Base-by-base conservation (phyloP, 139 green algal genomes). In the Chlamydomonas schloesseri region DNA sequence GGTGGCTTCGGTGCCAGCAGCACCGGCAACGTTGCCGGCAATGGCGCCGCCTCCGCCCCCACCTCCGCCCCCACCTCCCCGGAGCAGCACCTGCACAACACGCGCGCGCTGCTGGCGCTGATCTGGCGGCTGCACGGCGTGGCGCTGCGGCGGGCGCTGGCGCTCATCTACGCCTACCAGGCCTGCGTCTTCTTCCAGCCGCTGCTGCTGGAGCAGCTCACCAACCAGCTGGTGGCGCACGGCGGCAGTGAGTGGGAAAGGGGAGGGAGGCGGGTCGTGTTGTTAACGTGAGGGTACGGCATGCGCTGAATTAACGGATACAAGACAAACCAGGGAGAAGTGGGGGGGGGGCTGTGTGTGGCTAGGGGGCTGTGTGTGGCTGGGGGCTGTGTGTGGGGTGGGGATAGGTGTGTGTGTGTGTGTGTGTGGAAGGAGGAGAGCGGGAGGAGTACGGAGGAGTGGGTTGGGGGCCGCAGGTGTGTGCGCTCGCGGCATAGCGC, bases 101-200 rank as follows among this genome's bases (percentile, higher is more conserved):
- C 23, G 1, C 42, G 31, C 1, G 46, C 65, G 17, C 47, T 85
- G 46, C 46, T 85, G 46, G 20, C 21, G 1, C 79, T 85, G 13
- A 76, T 85, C 23, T 85, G 79, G 79, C 17, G 21, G 46, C 79
- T 85, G 79, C 79, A 85, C n/a, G 79, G 79, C 8, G 13, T 47
- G 0, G 29, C n/a, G 23, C 47, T 85, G 64, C 64, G 46, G 47
- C 65, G 65, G n/a, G 65, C 65, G 42, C 65, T 85, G 65, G 13
- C 34, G 47, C 79, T 85, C 9, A 85, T 85, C 65, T 76, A 67
- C 46, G 46, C 31, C 47, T 85, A 85, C 65, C 79, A 85, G 47
- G 33, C 14, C 0, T 85, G 20, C 29, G 65, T 75, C 20, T 85
- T 85, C 42, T 57, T 67, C 26, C 79, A 75, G 62, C 79, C 79